Evolutionary conservation across 768 basidiomycete genomes (phyloP), one percentile per base, ranked within the genome.

Genomic region (Tylopilus balloui): DNA sequence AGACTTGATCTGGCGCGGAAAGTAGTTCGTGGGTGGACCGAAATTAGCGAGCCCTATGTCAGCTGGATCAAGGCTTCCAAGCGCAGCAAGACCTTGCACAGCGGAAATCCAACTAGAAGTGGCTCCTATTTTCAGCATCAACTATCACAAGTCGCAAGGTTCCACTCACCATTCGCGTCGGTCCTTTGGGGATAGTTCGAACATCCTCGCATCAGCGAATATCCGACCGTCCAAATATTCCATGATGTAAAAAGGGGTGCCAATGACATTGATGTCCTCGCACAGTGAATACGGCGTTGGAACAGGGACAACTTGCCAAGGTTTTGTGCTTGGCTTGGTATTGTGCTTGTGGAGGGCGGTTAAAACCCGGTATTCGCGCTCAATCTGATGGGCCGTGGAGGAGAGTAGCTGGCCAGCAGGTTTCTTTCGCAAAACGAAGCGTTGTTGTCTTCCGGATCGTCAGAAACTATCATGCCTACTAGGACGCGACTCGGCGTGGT

Each of bases 171-270:
- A 88, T 68, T 87, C 82, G 46, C 77, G 73, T 61, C 86, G 71
- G 57, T 86, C 84, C 46, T 76, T 60, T 3, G 77, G 73, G 5
- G 78, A 61, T 1, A 91, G 69, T 59, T 88, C 83, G 0, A 80
- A 79, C 83, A 96, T 84, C 52, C 80, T 69, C 8, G 78, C 72
- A 67, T 97, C 88, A 12, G 90, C 88, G 70, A 96, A 99, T 57
- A 97, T 94, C 40, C 96, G 79, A 1, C 95, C 95, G 19, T 95
- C 84, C 38, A 98, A 62, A 64, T 89, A 98, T 64, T 97, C 88
- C 95, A 99, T 98, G 38, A 97, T 78, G 64, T 96, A 98, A 70
- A 97, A 97, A 2, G 86, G 81, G 20, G 92, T 92, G 3, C 94
- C 95, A 17, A 95, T 75, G 34, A 97, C 77, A 3, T 70, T 60